Base-by-base conservation (phyloP, 2,329 filamentous ascomycete genomes). In the Talaromyces sp. region DNA sequence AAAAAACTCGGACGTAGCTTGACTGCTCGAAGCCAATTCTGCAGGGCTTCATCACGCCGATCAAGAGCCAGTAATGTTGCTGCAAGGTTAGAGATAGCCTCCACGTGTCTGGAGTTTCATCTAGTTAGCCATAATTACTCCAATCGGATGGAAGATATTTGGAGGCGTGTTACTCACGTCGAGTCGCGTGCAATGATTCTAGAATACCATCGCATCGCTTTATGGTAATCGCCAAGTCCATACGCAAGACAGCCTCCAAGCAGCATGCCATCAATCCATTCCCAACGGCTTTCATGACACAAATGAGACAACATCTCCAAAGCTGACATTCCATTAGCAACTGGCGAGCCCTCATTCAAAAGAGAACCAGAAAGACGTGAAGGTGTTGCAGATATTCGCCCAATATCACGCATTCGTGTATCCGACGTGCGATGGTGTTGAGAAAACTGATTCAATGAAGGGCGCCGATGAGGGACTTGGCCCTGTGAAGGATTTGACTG, bases 191-290 rank as follows among this genome's bases (percentile, higher is more conserved):
- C 77, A 32, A 88, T 73, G 42, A 88, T 85, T 62, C 75, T 73
- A 3, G 71, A 73, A 65, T 81, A 81, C 77, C 79, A 81, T 46
- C 76, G 69, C 66, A 78, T 71, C 24, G 79, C 78, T 65, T 90
- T 87, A 56, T 89, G 83, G 67, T 94, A 96, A 66, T 90, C 86
- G 56, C 91, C 90, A 13, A 97, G 76, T 7, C 90, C 92, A 75
- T 97, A 97, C 45, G 93, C 88, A 52, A 99, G 79, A 74, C 94
- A 97, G 2, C 94, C 94, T 35, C 89, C 91, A 6, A 97, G 79
- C 35, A 97, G 79, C 78, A 97, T 92, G 2, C 94, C 94, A 67
- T 97, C 93, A 48, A 91, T 83, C 94, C 94, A 99, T 63, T 86
- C 83, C 89, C 90, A 94, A 9, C 81, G 82, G 64, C 87, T 90